Conservation (phyloP, 495 filamentous ascomycete genomes). For the Pyronema domesticum region DNA sequence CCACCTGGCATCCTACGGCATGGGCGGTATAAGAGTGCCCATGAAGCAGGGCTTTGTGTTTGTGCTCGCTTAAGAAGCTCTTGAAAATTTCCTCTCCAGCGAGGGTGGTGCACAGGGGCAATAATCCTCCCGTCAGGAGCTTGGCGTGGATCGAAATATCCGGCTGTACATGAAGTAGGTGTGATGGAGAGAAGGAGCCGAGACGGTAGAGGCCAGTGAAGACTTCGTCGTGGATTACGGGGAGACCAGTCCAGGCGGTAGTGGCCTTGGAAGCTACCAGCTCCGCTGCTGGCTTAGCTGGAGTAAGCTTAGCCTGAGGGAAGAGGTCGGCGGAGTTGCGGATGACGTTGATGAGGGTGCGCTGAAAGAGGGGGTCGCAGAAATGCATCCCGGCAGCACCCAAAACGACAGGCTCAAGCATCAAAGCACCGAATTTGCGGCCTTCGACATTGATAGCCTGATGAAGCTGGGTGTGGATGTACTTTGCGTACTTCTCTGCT, state of each 20-base stretch:
- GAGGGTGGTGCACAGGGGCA: constrained; percentile 54
- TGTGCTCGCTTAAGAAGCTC: constrained; percentile 47
- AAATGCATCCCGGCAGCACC: constrained; percentile 66
- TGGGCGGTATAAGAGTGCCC: constrained; percentile 73
- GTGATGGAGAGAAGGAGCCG: constrained; percentile 43
- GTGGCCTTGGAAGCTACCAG: not conserved
- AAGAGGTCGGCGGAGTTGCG: constrained; percentile 39
- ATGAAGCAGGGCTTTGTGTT: constrained; percentile 55
- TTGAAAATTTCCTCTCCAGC: constrained; percentile 54
- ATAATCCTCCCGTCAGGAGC: constrained; percentile 54
- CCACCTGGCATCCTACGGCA: constrained; percentile 56
- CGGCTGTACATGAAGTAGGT: constrained; percentile 44
- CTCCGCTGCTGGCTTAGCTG: no score
- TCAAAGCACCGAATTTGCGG: constrained; percentile 50
- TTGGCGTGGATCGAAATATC: constrained; percentile 66
- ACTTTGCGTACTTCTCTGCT: constrained; percentile 35
- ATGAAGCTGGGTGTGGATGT: constrained; percentile 37
- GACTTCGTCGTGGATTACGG: constrained; percentile 62
- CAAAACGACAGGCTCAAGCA: constrained; percentile 57
- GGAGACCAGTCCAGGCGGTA: constrained; percentile 45
- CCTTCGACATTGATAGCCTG: constrained; percentile 35
- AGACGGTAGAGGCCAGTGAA: constrained; percentile 69
- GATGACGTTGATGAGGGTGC: constrained; percentile 42
- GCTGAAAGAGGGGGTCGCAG: constrained; percentile 64
- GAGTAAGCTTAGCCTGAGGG: not conserved